Evolutionary conservation across 2,329 filamentous ascomycete genomes (phyloP).

Genomic region (Trichoderma brevicompactum): DNA sequence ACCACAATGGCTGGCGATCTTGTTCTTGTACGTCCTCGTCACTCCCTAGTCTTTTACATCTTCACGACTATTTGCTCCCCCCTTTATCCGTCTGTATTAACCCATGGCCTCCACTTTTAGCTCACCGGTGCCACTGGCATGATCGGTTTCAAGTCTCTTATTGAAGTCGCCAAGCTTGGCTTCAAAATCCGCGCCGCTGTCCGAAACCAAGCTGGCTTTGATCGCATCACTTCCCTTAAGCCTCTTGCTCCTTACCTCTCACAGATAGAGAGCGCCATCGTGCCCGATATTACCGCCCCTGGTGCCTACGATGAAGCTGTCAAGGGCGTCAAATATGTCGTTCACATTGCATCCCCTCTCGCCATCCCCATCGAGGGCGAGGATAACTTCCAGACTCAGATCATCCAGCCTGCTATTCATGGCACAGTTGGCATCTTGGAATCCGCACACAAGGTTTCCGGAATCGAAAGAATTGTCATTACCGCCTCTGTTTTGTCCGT

Average conservation of each 20-base stretch:
- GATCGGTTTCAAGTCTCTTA: conserved; percentile 38
- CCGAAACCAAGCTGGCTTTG: conserved; percentile 33
- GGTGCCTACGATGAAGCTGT: conserved; percentile 49
- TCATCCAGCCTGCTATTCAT: conserved; percentile 43
- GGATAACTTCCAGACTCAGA: conserved; percentile 26
- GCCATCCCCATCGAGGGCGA: conserved; percentile 3
- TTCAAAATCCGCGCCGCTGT: conserved; percentile 40
- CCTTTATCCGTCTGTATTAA: neutral
- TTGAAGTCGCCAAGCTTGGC: conserved; percentile 35
- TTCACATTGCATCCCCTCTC: conserved; percentile 40
- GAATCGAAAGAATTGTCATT: conserved; percentile 48
- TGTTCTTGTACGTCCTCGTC: conserved; percentile 20
- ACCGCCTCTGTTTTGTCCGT: conserved; percentile 45
- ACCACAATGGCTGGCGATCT: conserved; percentile 26
- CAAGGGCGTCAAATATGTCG: conserved; percentile 44
- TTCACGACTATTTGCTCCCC: too few relatives aligned
- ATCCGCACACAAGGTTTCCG: conserved; percentile 41
- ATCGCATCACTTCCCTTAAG: conserved; percentile 29
- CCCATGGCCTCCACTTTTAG: neutral
- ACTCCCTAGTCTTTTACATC: neutral
- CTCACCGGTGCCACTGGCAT: conserved; percentile 41
- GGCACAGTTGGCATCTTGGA: conserved; percentile 45
- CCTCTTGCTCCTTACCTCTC: conserved; percentile 22
- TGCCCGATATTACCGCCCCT: conserved; percentile 44
- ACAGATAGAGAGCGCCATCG: conserved; percentile 37